Percentiles rank a stretch among this genome's conserved stretches.
These are phyloP conservation scores for Tilletia setariae DNA, from an alignment of 1,284 basidiomycete genomes.

Conservation along the genomic window DNA sequence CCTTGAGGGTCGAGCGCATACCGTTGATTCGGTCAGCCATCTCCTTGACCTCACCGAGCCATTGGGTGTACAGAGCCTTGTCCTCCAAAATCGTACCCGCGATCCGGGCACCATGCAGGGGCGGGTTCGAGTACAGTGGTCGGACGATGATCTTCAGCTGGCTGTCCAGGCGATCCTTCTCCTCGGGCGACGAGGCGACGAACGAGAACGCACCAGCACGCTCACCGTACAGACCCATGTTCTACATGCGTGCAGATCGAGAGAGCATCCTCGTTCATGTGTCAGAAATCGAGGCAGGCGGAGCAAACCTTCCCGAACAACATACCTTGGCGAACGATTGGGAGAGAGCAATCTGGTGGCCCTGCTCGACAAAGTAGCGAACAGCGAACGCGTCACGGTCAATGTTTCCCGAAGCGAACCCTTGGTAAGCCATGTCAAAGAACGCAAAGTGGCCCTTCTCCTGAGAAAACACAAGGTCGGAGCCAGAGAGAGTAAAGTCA, in stretches of 20 bases:
- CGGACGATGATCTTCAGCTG: conserved; percentile 83
- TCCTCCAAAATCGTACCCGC: conserved; percentile 57
- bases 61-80: conserved; percentile 55
- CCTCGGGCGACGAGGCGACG: conserved; percentile 48
- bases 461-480: conserved; percentile 26
- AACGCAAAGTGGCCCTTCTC: conserved; percentile 86
- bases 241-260: conserved; percentile 21
- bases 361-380: conserved; percentile 56
- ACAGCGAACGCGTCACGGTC: conserved; percentile 53
- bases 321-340: conserved; percentile 48
- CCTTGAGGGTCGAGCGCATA: conserved; percentile 52
- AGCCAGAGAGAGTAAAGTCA: background rate
- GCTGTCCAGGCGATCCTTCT: conserved; percentile 51
- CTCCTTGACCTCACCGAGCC: conserved; percentile 55
- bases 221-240: conserved; percentile 56
- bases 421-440: conserved; percentile 85
- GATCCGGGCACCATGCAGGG: conserved; percentile 66
- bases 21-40: conserved; percentile 56
- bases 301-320: too few relatives aligned
- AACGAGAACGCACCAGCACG: conserved; percentile 50
- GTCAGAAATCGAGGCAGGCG: too few relatives aligned
- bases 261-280: background rate
- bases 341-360: conserved; percentile 48
- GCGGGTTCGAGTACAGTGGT: conserved; percentile 98
- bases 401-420: conserved; percentile 51